Evolutionary conservation across 768 basidiomycete species (phyloP), one percentile per base, ranked within the genome.

Genomic region (Lentinus tigrinus): DNA sequence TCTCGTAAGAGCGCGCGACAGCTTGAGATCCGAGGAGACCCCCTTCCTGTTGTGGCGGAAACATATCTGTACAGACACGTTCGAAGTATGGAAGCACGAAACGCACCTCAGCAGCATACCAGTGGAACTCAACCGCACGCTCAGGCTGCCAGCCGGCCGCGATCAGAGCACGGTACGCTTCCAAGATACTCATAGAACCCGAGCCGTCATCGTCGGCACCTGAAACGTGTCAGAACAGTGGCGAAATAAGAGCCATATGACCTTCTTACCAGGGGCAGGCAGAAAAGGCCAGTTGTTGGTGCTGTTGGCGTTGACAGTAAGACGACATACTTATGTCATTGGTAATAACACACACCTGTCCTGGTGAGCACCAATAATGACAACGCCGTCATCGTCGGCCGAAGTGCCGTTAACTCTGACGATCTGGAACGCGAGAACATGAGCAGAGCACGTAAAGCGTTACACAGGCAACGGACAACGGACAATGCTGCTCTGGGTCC

Each of bases 21-120:
- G 94, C 95, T 73, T 95, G 94, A 37, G 91, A 93, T 39, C 95
- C 95, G 52, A 93, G 83, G 37, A 93, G 81, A 13, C 92, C 92
- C 50, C 84, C 88, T 75, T 93, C 91, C 90, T 90, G 63, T n/a
- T 43, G 24, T 19, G 31, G 37, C 38, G 34, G 23, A 47, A 11
- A 37, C 10, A 39, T 8, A 28, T 34, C 23, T 49, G 39, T 54
- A 51, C 27, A 27, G 19, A 11, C 26, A 8, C 39, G 21, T 48
- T 42, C 38, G 27, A 48, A 57, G 37, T 52, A 43, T 36, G 48
- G 40, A 56, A 51, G 8, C n/a, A 27, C 36, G 43, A 19, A 58
- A 59, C 70, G 48, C 71, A 84, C 89, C 77, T 91, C 89, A 42
- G 85, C 89, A 50, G 89, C 86, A 68, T 91, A 93, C 91, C 89